Base-by-base conservation (phyloP, 306 rosid genomes). In the Canavalia gladiata region DNA sequence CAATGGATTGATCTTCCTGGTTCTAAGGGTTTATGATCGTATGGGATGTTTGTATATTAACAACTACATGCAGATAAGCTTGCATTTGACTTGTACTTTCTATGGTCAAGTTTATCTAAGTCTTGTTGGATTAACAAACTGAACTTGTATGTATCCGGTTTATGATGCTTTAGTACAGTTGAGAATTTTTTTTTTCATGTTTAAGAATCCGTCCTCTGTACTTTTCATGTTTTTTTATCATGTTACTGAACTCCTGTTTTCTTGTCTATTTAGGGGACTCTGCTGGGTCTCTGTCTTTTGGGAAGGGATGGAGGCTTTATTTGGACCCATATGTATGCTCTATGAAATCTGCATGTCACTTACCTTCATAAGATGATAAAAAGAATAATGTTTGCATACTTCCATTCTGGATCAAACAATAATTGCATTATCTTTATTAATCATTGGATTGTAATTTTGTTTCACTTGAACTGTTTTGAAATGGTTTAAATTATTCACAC, bases 1-100 rank as follows among this genome's bases (percentile, higher is more conserved):
- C 88, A 89, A 9, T 95, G 99, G 99, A 93, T 93, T 55, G 91
- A 95, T 47, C 93, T 95, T 90, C 99, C 98, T 28, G 90, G 93
- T 79, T 57, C 90, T 9, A 88, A 81, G 84, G 94, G 94, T 77
- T 72, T 91, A 69, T 87, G 79, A 81, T 46, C 11, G 68, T 58
- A 33, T 73, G 46, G 29, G 6, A 31, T 72, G 59, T 39, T 39
- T 79, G 45, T 67, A 54, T 37, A 25, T 66, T 5, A 67, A 18
- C 58, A 42, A 7, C 84, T 65, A 50, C 37, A 74, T 76, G 52
- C 57, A 43, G 72, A 1, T 82, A 60, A 68, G 42, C 65, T 58
- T 45, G 29, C 11, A 60, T 81, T 74, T 59, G 3, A 69, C 43
- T 47, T 68, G 64, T 62, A 43, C 65, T 64, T 52, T 28, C 35